These are phyloP conservation scores for Wilcoxina mikolae DNA, from an alignment of 495 filamentous ascomycete species.

Conservation along the genomic window DNA sequence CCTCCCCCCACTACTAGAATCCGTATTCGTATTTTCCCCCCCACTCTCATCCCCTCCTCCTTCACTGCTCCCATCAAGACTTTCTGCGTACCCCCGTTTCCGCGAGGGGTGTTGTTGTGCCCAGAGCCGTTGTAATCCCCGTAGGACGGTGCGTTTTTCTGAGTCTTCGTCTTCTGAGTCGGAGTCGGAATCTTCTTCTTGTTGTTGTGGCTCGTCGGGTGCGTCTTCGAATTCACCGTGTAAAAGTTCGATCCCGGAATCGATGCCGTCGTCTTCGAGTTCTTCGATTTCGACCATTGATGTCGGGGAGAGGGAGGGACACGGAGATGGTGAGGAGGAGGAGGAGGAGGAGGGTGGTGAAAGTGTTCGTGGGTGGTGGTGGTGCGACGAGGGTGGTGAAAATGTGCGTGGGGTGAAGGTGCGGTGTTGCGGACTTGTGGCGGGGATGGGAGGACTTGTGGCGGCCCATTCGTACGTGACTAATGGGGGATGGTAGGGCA, in stretches of 20 bases:
- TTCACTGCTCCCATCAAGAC: neutral
- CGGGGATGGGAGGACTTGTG: no score
- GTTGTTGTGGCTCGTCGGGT: neutral
- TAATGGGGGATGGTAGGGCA: no score
- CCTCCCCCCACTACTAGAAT: neutral
- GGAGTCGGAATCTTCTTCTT: neutral
- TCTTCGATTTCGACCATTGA: neutral
- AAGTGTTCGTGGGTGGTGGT: neutral
- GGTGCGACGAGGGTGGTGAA: neutral
- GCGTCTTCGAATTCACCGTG: neutral
- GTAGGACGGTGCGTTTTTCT: neutral
- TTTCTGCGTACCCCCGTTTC: neutral
- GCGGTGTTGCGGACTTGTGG: no score
- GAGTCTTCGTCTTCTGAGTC: neutral
- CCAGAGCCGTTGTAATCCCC: neutral
- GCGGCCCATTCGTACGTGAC: no score
- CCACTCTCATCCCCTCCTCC: neutral
- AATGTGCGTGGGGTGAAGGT: neutral
- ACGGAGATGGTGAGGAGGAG: neutral
- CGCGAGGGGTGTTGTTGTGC: no score
- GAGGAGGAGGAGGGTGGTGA: neutral
- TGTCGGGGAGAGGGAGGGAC: neutral
- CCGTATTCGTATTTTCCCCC: neutral
- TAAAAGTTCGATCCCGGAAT: neutral
- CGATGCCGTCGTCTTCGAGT: neutral